Conservation (phyloP, 176 grass and related monocot genomes). For the Aegilops speltoides region DNA sequence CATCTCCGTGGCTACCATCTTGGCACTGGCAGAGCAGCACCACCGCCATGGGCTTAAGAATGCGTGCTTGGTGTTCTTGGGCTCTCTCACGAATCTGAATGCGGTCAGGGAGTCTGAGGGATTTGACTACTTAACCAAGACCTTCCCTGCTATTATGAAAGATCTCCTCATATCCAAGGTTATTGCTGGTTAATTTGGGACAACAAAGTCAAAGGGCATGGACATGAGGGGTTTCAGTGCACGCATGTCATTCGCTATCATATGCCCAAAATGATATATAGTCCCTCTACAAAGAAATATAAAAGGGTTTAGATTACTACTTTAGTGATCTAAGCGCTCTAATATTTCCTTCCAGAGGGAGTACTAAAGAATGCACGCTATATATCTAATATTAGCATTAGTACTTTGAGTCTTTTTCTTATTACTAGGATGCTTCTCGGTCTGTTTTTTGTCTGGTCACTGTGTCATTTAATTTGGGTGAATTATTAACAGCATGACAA, state of each 20-base stretch:
- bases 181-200: background rate
- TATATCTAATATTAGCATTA: background rate
- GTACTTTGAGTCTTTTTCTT: background rate
- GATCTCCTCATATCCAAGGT: background rate
- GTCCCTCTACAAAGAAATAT: no score
- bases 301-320: no score
- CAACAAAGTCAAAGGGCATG: background rate
- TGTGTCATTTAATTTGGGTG: background rate
- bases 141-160: background rate
- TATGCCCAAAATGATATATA: background rate
- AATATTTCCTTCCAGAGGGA: no score
- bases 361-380: background rate
- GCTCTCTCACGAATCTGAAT: background rate
- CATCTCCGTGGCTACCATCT: background rate
- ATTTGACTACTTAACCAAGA: slow-evolving; percentile 8
- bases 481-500: background rate
- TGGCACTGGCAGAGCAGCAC: slow-evolving; percentile 33
- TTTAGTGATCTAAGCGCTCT: no score
- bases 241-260: background rate
- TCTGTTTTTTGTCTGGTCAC: background rate
- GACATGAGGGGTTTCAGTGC: background rate
- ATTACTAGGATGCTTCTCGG: background rate
- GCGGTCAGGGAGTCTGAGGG: background rate
- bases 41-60: slow-evolving; percentile 3
- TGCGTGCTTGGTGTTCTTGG: slow-evolving; percentile 23